Evolutionary conservation across 345 rosid genomes (phyloP), one percentile per base, ranked within the genome.

Genomic region (Arabis hirsuta): DNA sequence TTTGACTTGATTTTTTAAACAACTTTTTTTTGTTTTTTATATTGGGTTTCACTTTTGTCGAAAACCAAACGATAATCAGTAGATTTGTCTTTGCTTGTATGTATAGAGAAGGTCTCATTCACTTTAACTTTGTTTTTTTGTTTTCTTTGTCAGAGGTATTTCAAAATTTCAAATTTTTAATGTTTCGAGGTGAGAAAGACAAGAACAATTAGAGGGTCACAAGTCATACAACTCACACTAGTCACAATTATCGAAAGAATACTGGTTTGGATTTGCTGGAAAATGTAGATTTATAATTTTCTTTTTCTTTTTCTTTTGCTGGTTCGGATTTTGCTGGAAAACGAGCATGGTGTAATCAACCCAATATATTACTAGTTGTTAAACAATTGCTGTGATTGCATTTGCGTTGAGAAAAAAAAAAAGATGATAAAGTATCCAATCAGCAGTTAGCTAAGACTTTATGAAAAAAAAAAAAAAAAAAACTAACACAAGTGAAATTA

Each of bases 71-170:
- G 24, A 22, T 22, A 22, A 22, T 22, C 24, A 22, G 24, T 22
- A 22, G 24, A 22, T 64, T 64, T 12, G 62, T 51, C 48, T 67
- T 74, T 74, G 78, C 67, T 74, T 67, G 68, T 42, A 67, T n/a
- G 39, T 43, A 47, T 59, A 67, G 73, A 46, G 61, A 67, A 75
- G 64, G 50, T 74, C 73, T 68, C 34, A 47, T 22, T 54, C 65
- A 44, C 73, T 67, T 75, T 75, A 53, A 68, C 65, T 75, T 74
- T 22, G 2, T 22, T 22, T 22, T 22, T 22, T 22, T 22, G 24
- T 74, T 16, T 71, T 44, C 38, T 66, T 59, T 75, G 44, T 54
- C 74, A 62, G 51, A 45, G 6, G 19, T 45, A 22, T 22, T 22
- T 22, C 24, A 22, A 22, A 22, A 0, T 68, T 36, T 45, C 41